Base-by-base conservation (phyloP, 2,329 filamentous ascomycete species). In the Trichoderma sp. region DNA sequence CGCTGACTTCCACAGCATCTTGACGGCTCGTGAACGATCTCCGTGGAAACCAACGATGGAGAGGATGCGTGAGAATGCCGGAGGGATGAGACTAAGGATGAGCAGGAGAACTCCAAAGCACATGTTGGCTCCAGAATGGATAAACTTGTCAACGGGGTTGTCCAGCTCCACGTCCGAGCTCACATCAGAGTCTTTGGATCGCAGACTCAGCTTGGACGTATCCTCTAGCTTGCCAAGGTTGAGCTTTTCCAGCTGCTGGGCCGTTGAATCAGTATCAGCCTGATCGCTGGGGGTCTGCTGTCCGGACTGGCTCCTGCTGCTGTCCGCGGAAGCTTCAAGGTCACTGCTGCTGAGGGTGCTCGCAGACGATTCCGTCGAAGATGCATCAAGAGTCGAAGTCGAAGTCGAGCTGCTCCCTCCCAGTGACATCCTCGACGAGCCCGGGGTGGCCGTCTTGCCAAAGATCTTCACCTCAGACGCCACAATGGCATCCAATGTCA, bases 21-120 rank as follows among this genome's bases (percentile, higher is more conserved):
- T 88, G 38, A 98, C 88, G 11, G 95, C 97, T 53, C 93, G 89
- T 77, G 94, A 91, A 60, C 95, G 92, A 82, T 98, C 95, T 38
- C 97, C 97, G 77, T 91, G 92, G 85, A 98, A 98, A 1, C 97
- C 97, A 35, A 98, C 93, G 59, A 98, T 93, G 76, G 93, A 94
- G 4, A 98, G 88, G 1, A 99, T 89, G 74, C 91, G 93, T n/a
- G 91, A 93, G 83, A 98, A 98, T 0, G 95, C 91, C 0, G 97
- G 97, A 0, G 97, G 97, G 0, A 98, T 92, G 86, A 98, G 93
- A 14, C 95, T 97, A n/a, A 98, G 92, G 72, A 98, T 88, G 1
- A 98, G 88, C 16, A 97, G 89, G 1, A 98, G 86, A 38, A 97
- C 89, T 3, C 97, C 97, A 80, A 95, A 98, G 83, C 95, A 98